These are phyloP conservation scores for Moricandia arvensis DNA, from an alignment of 345 rosid genomes.

Conservation along the genomic window DNA sequence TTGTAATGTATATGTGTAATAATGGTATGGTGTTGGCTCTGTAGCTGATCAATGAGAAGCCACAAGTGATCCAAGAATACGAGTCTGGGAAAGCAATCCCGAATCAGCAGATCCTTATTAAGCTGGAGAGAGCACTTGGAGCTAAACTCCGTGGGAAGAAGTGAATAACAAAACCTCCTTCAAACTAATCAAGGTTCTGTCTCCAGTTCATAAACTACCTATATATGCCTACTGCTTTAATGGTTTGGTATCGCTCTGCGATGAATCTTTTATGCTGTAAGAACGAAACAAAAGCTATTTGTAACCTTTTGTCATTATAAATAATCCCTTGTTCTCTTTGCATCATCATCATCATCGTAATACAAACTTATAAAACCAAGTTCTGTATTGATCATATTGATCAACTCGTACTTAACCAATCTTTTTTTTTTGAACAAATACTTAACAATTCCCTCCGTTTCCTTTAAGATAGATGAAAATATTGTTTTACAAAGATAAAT, in stretches of 20 bases:
- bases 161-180: conserved; percentile 28
- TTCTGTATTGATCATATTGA: no score
- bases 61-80: conserved; percentile 90
- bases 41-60: conserved; percentile 94
- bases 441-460: no score
- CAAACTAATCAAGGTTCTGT: conserved; percentile 7
- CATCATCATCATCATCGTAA: no score
- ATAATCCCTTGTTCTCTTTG: neutral
- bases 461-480: no score
- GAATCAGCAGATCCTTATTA: conserved; percentile 80
- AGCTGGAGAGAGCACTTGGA: conserved; percentile 93
- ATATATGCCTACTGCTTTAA: conserved; percentile 3
- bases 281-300: conserved; percentile 14
- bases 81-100: conserved; percentile 99
- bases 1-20: neutral
- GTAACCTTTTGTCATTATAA: conserved; percentile 27
- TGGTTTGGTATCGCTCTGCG: conserved; percentile 14
- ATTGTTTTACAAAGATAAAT: no score
- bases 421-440: no score
- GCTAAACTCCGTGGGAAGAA: conserved; percentile 91
- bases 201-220: conserved; percentile 13
- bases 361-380: no score
- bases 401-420: no score
- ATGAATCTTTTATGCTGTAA: conserved; percentile 21
- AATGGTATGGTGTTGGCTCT: neutral